Evolutionary conservation across 306 rosid species (phyloP).

Genomic region (Heteromeles arbutifolia): DNA sequence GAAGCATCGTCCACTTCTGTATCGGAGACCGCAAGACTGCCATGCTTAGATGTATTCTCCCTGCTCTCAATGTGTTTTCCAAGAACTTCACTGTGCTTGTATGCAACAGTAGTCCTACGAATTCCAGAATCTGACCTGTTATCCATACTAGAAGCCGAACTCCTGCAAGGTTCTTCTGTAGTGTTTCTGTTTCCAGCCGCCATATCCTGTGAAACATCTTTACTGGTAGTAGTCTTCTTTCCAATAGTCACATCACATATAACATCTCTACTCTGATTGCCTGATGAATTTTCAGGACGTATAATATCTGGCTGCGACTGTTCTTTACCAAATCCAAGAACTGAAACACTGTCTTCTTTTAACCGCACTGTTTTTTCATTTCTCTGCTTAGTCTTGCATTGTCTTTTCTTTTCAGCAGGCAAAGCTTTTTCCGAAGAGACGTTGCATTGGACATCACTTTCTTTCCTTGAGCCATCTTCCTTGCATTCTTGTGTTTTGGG

Average conservation of each 20-base stretch:
- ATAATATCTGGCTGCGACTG: conserved; percentile 14
- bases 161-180: conserved; percentile 8
- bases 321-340: conserved; percentile 21
- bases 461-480: not conserved
- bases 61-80: conserved; percentile 17
- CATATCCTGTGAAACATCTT: conserved; percentile 14
- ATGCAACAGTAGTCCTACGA: conserved; percentile 11
- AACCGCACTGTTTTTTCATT: not conserved
- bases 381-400: not conserved
- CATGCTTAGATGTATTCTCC: not conserved
- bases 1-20: conserved; percentile 27
- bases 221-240: conserved; percentile 1
- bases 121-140: conserved; percentile 18
- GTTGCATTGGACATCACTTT: not conserved
- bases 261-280: conserved; percentile 20
- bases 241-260: conserved; percentile 4
- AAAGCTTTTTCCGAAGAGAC: not conserved
- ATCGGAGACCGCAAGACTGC: not conserved
- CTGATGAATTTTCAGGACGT: conserved; percentile 17
- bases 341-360: not conserved
- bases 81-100: conserved; percentile 27
- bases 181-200: conserved; percentile 8
- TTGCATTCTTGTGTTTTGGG: not conserved
- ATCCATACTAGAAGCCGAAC: conserved; percentile 14
- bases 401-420: conserved; percentile 6